phyloP scores from a whole-genome alignment of 129 eudicot genomes.

The Flaveria bidentis region DNA sequence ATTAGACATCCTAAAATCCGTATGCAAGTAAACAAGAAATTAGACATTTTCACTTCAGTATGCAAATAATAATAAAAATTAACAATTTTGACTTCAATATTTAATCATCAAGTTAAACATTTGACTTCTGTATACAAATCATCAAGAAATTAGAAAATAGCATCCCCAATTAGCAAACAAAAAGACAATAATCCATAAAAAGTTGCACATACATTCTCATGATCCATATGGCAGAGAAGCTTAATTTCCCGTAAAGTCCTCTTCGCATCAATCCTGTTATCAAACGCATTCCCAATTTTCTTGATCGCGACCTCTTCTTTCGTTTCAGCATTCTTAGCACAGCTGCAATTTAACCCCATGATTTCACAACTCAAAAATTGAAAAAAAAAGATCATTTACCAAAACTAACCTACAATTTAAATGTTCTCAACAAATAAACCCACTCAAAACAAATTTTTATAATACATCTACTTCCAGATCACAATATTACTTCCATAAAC shows the following conservation, averaged over 20 bases:
- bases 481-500: not conserved
- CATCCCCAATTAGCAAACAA: not conserved
- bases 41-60: not conserved
- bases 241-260: constrained; percentile 83
- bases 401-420: not conserved
- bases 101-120: not conserved
- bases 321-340: constrained; percentile 74
- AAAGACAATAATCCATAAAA: not conserved
- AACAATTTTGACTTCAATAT: not conserved
- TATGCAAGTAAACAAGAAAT: not conserved
- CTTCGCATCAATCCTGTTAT: constrained; percentile 78
- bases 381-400: not conserved
- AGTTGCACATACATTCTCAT: constrained; percentile 60
- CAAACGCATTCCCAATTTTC: constrained; percentile 81
- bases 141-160: not conserved
- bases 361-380: not conserved
- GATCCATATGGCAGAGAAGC: constrained; percentile 82
- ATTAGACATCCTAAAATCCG: not conserved
- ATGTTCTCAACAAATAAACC: not conserved
- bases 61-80: not conserved
- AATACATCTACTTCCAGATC: not conserved
- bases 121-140: not conserved
- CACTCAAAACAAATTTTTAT: not conserved
- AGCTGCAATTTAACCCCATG: not conserved
- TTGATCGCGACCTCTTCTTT: constrained; percentile 82